Evolutionary conservation across 257 asterid species (phyloP), one percentile per base, ranked within the genome.

Genomic region (Plantago elongata): DNA sequence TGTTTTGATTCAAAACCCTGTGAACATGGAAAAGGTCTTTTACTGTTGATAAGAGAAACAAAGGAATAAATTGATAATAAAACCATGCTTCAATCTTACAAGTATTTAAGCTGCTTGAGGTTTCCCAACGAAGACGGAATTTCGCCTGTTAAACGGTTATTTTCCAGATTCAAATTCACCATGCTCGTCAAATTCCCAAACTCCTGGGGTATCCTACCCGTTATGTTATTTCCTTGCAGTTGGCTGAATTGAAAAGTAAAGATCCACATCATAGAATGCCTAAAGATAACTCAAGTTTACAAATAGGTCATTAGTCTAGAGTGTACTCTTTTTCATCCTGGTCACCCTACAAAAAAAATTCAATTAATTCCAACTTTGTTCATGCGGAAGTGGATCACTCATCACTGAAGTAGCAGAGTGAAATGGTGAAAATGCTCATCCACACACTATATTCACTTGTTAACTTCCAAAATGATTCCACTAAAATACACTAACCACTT

Each of bases 61-160:
- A 59, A 40, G 34, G 56, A 45, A 30, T 58, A 37, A 37, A 60
- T 47, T 47, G 1, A 52, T 22, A 58, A 12, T 56, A 18, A 49
- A 66, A 66, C 9, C 13, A 43, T 49, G 12, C 45, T 45, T 52
- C 72, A 58, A 61, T 66, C 99, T 84, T 80, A 89, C 99, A 92
- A 73, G 78, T 80, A 81, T 11, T 81, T 78, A 67, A 91, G 95
- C 45, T 44, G 76, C 78, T 74, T 77, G 13, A 92, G 89, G 71
- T 84, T 86, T 69, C 97, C 94, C 11, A 92, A 61, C 60, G 97
- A 77, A 81, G 82, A 63, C 1, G 99, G 99, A 78, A 92, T 81
- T 67, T 76, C 88, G 75, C 97, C 97, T 14, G 78, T 81, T 44
- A 92, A 77, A 65, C 43, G 71, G 75, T 92, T 92, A 61, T 80